Base-by-base conservation (phyloP, 805 yeast species). In the Pichia exigua region DNA sequence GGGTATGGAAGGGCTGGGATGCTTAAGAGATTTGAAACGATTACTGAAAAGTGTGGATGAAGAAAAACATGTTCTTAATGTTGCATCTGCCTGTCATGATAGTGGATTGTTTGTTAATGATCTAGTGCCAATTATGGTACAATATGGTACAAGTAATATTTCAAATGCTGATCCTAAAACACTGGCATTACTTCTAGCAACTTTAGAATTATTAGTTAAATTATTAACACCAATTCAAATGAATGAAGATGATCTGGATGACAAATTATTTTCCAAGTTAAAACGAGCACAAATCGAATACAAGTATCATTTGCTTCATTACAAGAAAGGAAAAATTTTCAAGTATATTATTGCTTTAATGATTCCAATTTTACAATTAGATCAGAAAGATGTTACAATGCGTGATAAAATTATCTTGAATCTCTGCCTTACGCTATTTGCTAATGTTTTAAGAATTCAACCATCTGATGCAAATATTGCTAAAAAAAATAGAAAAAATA, bases 21-120 rank as follows among this genome's bases (percentile, higher is more conserved):
- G 97, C 67, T 68, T 94, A 32, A 84, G 86, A 59, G 99, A 94
- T 67, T 67, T 94, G 55, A 89, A 88, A 64, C 75, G 86, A 59
- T 92, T 98, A 97, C 77, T 94, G 49, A 82, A 81, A 57, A 74
- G 85, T 1, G 91, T 87, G 45, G 98, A 92, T 65, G 94, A 87
- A 51, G 75, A 75, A 43, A 75, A 79, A 48, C 74, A 79, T 49
- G 73, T 83, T 17, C 83, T 82, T 74, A 89, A 85, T 54, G 97
- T 92, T 6, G 95, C 96, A 0, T 74, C 87, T 47, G 96, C 96
- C 0, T 84, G 95, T 56, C 86, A 89, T 6, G 92, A 87, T 49
- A 81, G 86, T 15, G 85, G 85, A 1, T 72, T 94, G 12, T 83
- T 92, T 7, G 64, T 73, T 1, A 81, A 80, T 58, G 98, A 92